A percentile compares a stretch with the other conserved stretches of the same genome.
These are phyloP conservation scores for Avena insularis DNA, from an alignment of 176 grass and related monocot species.

Conservation along the genomic window DNA sequence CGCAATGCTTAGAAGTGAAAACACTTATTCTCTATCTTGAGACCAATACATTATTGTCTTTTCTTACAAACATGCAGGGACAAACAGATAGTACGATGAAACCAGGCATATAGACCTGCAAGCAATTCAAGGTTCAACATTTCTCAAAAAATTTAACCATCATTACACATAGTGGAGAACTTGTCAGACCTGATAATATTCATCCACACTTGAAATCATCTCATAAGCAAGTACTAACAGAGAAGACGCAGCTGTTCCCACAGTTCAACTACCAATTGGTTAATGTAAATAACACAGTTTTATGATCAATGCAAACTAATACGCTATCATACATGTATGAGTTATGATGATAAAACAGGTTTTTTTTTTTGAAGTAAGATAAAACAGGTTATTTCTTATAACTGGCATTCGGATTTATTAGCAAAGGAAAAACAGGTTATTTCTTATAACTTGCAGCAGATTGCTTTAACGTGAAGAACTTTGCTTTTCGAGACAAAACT, in stretches of 20 bases:
- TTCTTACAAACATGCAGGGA: neutral
- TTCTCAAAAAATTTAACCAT: neutral
- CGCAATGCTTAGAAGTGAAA: neutral
- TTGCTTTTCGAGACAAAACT: no score
- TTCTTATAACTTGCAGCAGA: no score
- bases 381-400: no score
- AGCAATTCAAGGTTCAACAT: neutral
- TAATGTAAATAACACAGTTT: no score
- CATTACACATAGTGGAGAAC: neutral
- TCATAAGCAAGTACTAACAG: slow-evolving; percentile 1
- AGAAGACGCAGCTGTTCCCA: neutral
- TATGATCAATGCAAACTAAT: no score
- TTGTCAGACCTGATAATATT: neutral
- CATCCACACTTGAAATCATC: neutral
- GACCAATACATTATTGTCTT: neutral
- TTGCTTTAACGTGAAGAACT: no score
- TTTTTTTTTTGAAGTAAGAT: no score
- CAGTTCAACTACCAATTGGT: no score
- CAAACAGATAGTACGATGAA: neutral
- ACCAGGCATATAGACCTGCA: neutral
- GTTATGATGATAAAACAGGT: no score
- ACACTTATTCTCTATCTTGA: neutral
- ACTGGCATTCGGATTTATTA: no score
- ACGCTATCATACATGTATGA: no score
- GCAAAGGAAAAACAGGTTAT: no score